Percentiles rank a stretch among this genome's conserved stretches.
These are phyloP conservation scores for Tetrahymena borealis DNA, from an alignment of 73 alveolate species.

Conservation along the genomic window DNA sequence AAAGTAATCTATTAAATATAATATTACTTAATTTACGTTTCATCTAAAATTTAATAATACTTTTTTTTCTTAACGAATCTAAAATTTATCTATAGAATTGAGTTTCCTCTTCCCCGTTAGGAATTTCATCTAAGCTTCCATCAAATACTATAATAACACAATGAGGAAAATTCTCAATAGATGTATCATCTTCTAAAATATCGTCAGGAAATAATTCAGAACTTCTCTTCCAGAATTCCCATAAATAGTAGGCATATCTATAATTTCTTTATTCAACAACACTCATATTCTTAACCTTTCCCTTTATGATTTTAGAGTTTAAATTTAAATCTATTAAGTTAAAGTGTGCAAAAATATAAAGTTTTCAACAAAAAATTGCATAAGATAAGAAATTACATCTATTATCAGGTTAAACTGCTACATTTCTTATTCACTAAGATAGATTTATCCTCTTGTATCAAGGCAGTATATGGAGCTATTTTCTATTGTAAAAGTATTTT, in stretches of 20 bases:
- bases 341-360: background rate
- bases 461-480: background rate
- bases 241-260: constrained; percentile 34
- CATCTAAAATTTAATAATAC: background rate
- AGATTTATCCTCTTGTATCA: constrained; percentile 34
- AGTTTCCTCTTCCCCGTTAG: constrained; percentile 38
- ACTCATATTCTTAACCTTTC: constrained; percentile 31
- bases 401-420: constrained; percentile 19
- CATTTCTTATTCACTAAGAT: constrained; percentile 9
- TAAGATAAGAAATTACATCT: too few species aligned
- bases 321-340: background rate
- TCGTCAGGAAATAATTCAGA: constrained; percentile 23
- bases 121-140: constrained; percentile 41
- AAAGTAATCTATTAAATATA: background rate
- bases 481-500: background rate
- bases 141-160: constrained; percentile 29
- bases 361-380: too few species aligned
- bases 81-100: constrained; percentile 19
- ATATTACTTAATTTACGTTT: background rate
- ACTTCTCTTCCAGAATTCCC: constrained; percentile 45
- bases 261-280: constrained; percentile 21
- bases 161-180: background rate
- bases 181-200: background rate
- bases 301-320: background rate
- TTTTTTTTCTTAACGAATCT: background rate